These are phyloP conservation scores for Inonotus obliquus DNA, from an alignment of 1,284 basidiomycete species.

Conservation along the genomic window DNA sequence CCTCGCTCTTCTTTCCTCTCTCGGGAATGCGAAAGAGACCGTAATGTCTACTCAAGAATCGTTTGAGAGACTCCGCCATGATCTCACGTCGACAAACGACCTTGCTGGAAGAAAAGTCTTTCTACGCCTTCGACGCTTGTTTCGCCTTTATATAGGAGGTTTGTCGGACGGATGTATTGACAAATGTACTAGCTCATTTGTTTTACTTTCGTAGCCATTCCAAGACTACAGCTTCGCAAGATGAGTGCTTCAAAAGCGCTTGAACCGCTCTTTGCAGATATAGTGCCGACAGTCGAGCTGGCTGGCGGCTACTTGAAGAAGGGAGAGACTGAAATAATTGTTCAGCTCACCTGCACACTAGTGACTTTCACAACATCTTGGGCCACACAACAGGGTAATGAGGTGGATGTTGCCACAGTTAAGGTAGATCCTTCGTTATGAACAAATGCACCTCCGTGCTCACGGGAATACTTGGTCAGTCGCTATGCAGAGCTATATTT, in stretches of 20 bases:
- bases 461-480: background rate
- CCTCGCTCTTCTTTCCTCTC: constrained; percentile 38
- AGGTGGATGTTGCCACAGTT: background rate
- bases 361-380: background rate
- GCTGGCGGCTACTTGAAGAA: background rate
- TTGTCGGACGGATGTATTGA: constrained; percentile 12
- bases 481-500: constrained; percentile 10
- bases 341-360: background rate
- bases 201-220: constrained; percentile 36
- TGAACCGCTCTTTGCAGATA: constrained; percentile 6
- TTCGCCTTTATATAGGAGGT: constrained; percentile 39
- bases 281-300: constrained; percentile 3
- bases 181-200: background rate
- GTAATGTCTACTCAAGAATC: constrained; percentile 57
- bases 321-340: background rate
- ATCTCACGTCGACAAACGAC: constrained; percentile 24
- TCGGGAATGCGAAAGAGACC: constrained; percentile 53
- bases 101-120: constrained; percentile 30
- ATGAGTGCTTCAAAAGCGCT: constrained; percentile 38
- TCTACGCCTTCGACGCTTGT: constrained; percentile 29
- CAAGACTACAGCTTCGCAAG: constrained; percentile 43
- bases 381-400: constrained; percentile 3
- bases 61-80: constrained; percentile 41
- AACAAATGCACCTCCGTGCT: background rate
- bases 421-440: background rate